Evolutionary conservation across 306 rosid genomes (phyloP), one percentile per base, ranked within the genome.

Genomic region (Prunus mira): DNA sequence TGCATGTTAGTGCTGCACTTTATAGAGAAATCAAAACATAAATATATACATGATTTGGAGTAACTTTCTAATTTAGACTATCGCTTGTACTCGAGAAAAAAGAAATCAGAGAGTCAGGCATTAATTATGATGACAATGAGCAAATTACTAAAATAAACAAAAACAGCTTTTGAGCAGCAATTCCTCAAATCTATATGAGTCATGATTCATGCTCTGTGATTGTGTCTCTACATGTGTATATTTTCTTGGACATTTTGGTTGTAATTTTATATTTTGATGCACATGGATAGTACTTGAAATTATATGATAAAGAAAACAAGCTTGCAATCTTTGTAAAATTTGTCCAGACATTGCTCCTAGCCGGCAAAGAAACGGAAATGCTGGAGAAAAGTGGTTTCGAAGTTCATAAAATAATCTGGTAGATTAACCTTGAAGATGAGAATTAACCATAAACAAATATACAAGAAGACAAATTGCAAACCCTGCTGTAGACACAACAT

Each of bases 301-400:
- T 13, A 20, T 17, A 20, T 17, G 45, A 67, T 46, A 38, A 61
- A 45, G 22, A 74, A 45, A 74, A 50, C 50, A 71, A 51, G 27
- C 76, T 65, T 56, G 52, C 46, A 82, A 30, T 58, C 69, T 25
- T 60, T 65, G 80, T 57, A 80, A 51, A 12, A 4, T 63, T 63
- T 71, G 67, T 85, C 78, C 75, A 68, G 68, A 57, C 71, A 67
- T 58, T 67, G 76, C 45, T 45, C 73, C 61, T 60, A 77, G 67
- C 56, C 52, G 82, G 73, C 80, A 81, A 74, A 69, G 64, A 67
- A 75, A 34, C 78, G 70, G 71, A 73, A 9, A 78, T 83, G 18
- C 60, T 68, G 68, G 82, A 75, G 80, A 83, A 81, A 83, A 68
- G 83, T 78, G 61, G 74, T 52, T 77, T 81, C 74, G 77, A 81